Percentiles rank a stretch among this genome's conserved stretches.
Conservation (phyloP, 1,284 basidiomycete species). For the Porogramme epimiltina region DNA sequence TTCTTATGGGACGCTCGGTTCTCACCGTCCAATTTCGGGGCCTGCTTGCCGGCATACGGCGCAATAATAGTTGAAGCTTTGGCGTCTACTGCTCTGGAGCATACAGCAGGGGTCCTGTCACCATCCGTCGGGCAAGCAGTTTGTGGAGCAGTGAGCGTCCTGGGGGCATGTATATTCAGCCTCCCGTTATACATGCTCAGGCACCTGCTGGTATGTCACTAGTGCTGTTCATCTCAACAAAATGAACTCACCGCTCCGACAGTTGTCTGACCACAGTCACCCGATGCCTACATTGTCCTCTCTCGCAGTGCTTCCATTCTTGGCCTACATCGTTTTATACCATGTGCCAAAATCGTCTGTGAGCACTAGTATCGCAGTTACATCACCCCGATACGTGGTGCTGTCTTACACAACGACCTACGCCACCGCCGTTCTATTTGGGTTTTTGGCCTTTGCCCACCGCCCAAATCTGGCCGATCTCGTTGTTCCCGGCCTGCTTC, state of each 20-base stretch:
- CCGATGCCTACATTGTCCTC: conserved; percentile 53
- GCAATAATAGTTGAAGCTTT: conserved; percentile 62
- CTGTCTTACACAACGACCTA: conserved; percentile 55
- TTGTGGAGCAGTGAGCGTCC: conserved; percentile 51
- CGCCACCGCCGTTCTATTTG: conserved; percentile 37
- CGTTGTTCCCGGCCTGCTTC: conserved; percentile 41
- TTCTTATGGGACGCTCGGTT: conserved; percentile 57
- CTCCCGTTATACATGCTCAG: conserved; percentile 65
- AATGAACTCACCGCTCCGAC: conserved; percentile 5
- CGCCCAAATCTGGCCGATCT: conserved; percentile 20
- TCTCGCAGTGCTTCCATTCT: conserved; percentile 56
- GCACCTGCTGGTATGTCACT: conserved; percentile 55
- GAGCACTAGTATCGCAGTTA: conserved; percentile 47
- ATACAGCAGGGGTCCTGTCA: conserved; percentile 57
- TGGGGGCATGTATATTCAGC: conserved; percentile 65
- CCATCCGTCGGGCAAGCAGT: conserved; percentile 56
- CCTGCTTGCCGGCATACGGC: conserved; percentile 60
- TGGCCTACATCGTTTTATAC: conserved; percentile 61
- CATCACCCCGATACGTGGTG: conserved; percentile 53
- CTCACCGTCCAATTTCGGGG: conserved; percentile 45
- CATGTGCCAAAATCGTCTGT: conserved; percentile 53
- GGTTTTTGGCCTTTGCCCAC: conserved; percentile 24
- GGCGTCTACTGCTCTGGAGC: conserved; percentile 59
- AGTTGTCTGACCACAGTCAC: conserved; percentile 41
- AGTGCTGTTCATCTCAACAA: not conserved